phyloP scores from a whole-genome alignment of 768 basidiomycete species.

The Vishniacozyma victoriae region DNA sequence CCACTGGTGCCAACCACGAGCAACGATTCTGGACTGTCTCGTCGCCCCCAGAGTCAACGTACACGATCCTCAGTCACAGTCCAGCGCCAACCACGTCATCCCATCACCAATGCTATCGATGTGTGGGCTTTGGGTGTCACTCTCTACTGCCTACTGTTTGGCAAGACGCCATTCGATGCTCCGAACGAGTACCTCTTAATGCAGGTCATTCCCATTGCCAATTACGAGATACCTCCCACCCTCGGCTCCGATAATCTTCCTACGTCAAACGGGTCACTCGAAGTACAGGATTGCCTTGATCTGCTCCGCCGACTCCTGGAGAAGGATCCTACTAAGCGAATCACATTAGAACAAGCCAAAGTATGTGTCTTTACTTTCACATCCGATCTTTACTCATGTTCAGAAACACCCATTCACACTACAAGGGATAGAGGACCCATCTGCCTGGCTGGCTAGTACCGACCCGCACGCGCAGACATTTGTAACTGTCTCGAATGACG shows the following conservation, averaged over 20 bases:
- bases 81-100: constrained; percentile 35
- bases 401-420: constrained; percentile 50
- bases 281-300: constrained; percentile 62
- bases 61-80: constrained; percentile 23
- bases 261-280: constrained; percentile 47
- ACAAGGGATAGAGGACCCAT: constrained; percentile 59
- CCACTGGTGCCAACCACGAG: constrained; percentile 32
- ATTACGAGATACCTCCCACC: constrained; percentile 61
- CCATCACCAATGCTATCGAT: constrained; percentile 88
- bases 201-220: constrained; percentile 64
- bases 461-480: constrained; percentile 53
- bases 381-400: background rate
- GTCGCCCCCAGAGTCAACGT: constrained; percentile 13
- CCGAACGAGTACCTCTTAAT: constrained; percentile 73
- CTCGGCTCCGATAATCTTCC: constrained; percentile 68
- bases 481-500: constrained; percentile 65
- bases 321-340: constrained; percentile 69
- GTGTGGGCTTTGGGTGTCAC: constrained; percentile 98
- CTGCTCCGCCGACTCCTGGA: constrained; percentile 71
- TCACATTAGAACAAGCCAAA: constrained; percentile 77
- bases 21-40: constrained; percentile 23
- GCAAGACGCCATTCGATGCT: constrained; percentile 68
- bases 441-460: constrained; percentile 65
- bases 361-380: constrained; percentile 48
- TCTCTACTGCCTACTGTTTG: constrained; percentile 88